phyloP scores from a whole-genome alignment of 257 asterid genomes.

The Dorcoceras hygrometricum region DNA sequence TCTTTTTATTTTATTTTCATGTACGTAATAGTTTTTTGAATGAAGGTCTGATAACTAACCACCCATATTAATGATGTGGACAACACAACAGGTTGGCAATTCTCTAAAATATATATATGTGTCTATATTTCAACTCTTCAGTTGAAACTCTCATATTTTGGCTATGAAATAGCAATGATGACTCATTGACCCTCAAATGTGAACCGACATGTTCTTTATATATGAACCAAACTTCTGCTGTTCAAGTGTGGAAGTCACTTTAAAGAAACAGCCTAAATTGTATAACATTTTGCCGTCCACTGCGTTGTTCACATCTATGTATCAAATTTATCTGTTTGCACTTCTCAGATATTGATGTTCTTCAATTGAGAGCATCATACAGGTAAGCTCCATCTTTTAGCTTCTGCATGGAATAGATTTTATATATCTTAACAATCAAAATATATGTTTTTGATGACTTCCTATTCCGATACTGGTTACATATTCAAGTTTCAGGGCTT shows the following conservation, averaged over 20 bases:
- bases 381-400: slow-evolving; percentile 1
- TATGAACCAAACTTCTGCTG: background rate
- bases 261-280: background rate
- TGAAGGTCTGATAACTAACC: background rate
- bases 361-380: background rate
- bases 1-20: too few species aligned
- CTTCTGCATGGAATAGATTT: background rate
- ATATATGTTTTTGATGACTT: background rate
- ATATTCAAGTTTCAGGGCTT: slow-evolving; percentile 14
- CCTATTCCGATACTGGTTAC: background rate
- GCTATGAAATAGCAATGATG: too few species aligned
- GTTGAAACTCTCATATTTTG: background rate
- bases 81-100: background rate
- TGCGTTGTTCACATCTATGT: background rate
- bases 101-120: too few species aligned
- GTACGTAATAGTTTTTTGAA: too few species aligned
- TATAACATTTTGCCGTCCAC: background rate
- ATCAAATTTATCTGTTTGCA: background rate
- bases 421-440: background rate
- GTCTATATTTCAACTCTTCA: background rate
- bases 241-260: background rate
- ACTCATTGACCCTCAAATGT: background rate
- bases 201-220: background rate
- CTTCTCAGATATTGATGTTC: background rate
- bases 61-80: background rate